Base-by-base conservation (phyloP, 2,329 filamentous ascomycete genomes). In the Endocalyx cinctus region DNA sequence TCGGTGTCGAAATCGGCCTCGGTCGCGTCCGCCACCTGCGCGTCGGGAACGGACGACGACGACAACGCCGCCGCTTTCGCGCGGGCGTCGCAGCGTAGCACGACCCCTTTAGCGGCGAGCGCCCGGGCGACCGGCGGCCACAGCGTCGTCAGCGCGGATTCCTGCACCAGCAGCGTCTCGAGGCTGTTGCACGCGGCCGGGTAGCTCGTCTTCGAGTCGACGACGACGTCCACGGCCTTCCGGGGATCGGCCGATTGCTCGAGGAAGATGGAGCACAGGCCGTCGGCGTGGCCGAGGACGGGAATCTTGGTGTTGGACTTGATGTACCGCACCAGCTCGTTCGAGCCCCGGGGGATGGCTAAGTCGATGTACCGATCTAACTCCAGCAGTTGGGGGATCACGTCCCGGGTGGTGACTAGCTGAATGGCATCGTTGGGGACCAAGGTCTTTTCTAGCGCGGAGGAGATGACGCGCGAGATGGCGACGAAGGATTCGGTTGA, bases 171-270 rank as follows among this genome's bases (percentile, higher is more conserved):
- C 8, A 98, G 73, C 2, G 88, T 94, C 64, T 98, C 92, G n/a
- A 89, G 65, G 26, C 84, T 81, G 66, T 98, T 98, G 70, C 92
- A 98, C 11, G 90, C 92, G 23, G 92, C 92, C 2, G 90, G 87
- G 55, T 98, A 98, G 60, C 83, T 85, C 17, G 85, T 88, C 66
- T 98, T 98, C 29, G 90, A 84, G 63, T 98, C 92, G 34, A 95
- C 70, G 29, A 97, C 69, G 34, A 95, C 83, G 41, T 78, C 77
- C 14, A 76, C 73, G 10, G 87, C 86, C 63, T 86, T 82, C 27
- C 72, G 65, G 25, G 70, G 62, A 49, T 94, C 82, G 29, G 86
- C 89, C 37, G 87, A 85, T 10, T 72, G 69, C 51, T 92, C 84
- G 32, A 98, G 72, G 61, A 92, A 98, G 42, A 87, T 79, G 42